Evolutionary conservation across 345 rosid genomes (phyloP), one percentile per base, ranked within the genome.

Genomic region (Eutrema japonicum): DNA sequence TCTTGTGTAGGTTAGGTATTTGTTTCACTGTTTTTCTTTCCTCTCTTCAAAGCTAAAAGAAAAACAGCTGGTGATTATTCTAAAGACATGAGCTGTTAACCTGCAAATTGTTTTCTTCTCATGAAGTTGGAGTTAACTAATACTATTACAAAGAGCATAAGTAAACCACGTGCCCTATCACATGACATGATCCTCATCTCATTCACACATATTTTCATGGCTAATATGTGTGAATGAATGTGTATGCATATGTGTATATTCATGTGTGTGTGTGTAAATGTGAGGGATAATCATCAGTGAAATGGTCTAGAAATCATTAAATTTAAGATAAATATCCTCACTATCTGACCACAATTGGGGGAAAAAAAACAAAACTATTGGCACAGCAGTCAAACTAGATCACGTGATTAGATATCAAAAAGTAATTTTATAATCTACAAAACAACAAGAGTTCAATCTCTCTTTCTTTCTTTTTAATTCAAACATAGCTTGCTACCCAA

Each of bases 361-460:
- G 8, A 2, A 22, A 27, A 38, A 69, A 38, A 36, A 13, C 37
- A 36, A 63, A 56, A 46, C 46, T 57, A 65, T 64, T 64, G 47
- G 71, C 79, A 70, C 77, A 71, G 4, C 52, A 71, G 80, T 77
- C 80, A 77, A 77, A 71, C 68, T 2, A 56, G 36, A 71, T 18
- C 76, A 77, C 80, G 76, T 77, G 80, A 27, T 77, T 57, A 77
- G 80, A 77, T 77, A 72, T 68, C 61, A 71, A 77, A 32, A 32
- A 71, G 7, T 72, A 26, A 58, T 76, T 18, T 18, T 18, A 64
- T 64, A 71, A n/a, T 64, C 72, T 35, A 71, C 66, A 74, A 74
- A 57, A 52, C 36, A 74, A 55, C 71, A 70, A 71, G 29, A 36
- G 50, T 55, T 56, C 64, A 76, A 52, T 12, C 35, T 64, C 61